Evolutionary conservation across 1,284 basidiomycete species (phyloP), one percentile per base, ranked within the genome.

Genomic region (Gymnopus androsaceus): DNA sequence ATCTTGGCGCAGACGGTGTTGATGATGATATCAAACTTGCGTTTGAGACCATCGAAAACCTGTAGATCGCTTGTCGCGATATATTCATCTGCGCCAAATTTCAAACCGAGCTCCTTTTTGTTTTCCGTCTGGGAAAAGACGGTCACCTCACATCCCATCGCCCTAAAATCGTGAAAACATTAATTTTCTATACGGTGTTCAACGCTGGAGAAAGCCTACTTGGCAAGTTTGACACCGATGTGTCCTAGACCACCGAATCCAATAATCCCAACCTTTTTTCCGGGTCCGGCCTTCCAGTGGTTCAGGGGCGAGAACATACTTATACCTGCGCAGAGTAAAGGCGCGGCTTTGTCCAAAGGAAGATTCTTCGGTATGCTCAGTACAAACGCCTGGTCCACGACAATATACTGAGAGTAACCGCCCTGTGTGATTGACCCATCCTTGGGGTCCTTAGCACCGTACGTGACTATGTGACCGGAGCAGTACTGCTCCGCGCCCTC

Each of bases 191-290:
- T 4, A 27, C 9, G 8, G n/a, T n/a, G n/a, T n/a, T n/a, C n/a
- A 25, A 27, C 6, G n/a, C n/a, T n/a, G n/a, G n/a, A n/a, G n/a
- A 23, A 14, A 15, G 34, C 54, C 5, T 41, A 55, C 54, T 49
- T 55, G 8, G 54, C 54, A 15, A 55, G 23, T 17, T 55, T 55
- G 33, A 55, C 42, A 31, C 42, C 53, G 9, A 48, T 44, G 28
- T 55, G 54, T n/a, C 54, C 54, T 36, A 55, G 37, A 3, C 54
- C 54, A 41, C 54, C 54, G 34, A 55, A 40, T 14, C 54, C 54
- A 28, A 55, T 50, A 21, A 55, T 47, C 4, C 45, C 54, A 21
- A 50, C 54, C 37, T 33, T 38, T 15, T 49, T 50, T 31, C 54
- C 54, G 1, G 54, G 48, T 3, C 47, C 47, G 27, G 33, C 54